Conservation (phyloP, 1,284 basidiomycete species). For the Polyporus tsugae region DNA sequence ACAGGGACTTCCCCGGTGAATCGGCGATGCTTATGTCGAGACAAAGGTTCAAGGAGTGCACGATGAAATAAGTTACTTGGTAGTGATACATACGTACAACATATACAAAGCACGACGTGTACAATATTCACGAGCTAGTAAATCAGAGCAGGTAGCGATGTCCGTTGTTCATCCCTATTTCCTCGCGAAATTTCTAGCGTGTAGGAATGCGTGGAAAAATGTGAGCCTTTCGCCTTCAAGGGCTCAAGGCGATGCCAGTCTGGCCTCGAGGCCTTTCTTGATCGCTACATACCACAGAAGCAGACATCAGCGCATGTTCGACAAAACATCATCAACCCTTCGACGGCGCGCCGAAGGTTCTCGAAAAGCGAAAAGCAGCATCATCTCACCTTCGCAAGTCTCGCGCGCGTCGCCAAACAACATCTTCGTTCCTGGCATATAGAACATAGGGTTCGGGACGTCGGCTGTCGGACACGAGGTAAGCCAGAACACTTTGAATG, state of each 20-base stretch:
- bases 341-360: neutral
- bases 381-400: constrained; percentile 76
- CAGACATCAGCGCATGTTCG: constrained; percentile 7
- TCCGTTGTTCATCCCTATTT: neutral
- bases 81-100: constrained; percentile 32
- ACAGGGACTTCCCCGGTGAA: neutral
- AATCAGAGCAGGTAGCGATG: neutral
- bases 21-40: neutral
- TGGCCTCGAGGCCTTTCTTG: constrained; percentile 38
- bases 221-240: neutral
- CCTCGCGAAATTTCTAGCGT: neutral
- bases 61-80: neutral
- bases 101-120: constrained; percentile 19
- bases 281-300: constrained; percentile 29
- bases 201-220: neutral
- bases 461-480: constrained; percentile 60
- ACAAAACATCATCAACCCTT: neutral
- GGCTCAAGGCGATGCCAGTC: constrained; percentile 24
- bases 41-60: neutral
- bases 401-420: constrained; percentile 89
- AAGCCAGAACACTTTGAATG: neutral
- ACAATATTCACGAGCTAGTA: neutral
- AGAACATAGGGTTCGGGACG: constrained; percentile 91
- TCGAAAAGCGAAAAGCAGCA: neutral
- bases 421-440: constrained; percentile 89